These are phyloP conservation scores for Tardiomyces depauwii DNA, from an alignment of 1,139 yeast genomes.

Conservation along the genomic window DNA sequence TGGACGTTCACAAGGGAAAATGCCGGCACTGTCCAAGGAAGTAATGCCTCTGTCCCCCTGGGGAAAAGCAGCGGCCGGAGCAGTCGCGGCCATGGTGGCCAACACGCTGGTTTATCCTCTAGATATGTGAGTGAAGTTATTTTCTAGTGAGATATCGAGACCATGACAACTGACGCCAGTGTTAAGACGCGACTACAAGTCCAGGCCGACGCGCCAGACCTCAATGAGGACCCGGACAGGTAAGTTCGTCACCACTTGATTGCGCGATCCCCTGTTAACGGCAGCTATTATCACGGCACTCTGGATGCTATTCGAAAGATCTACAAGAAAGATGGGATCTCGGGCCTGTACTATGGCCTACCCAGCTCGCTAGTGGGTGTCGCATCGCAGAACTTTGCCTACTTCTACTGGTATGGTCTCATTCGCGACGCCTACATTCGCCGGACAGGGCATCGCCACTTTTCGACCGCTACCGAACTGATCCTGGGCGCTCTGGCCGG, in stretches of 20 bases:
- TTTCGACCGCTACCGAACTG: conserved; percentile 56
- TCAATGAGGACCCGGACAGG: conserved; percentile 5
- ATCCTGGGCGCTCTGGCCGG: conserved; percentile 80
- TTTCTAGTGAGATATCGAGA: background rate
- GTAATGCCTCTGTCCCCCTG: conserved; percentile 26
- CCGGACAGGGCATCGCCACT: conserved; percentile 23
- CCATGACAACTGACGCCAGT: conserved; percentile 5
- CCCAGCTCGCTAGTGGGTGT: conserved; percentile 60
- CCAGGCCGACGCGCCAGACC: conserved; percentile 14
- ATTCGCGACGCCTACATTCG: conserved; percentile 49
- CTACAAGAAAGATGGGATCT: conserved; percentile 46
- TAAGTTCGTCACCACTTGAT: no score
- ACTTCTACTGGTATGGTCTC: conserved; percentile 77
- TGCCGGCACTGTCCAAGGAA: conserved; percentile 16
- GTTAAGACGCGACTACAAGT: conserved; percentile 69
- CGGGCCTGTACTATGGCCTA: conserved; percentile 68
- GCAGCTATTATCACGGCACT: conserved; percentile 43
- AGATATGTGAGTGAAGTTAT: conserved; percentile 38
- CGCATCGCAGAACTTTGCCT: conserved; percentile 73
- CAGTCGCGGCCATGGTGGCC: conserved; percentile 74
- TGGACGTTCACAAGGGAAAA: conserved; percentile 1
- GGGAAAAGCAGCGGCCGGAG: conserved; percentile 80
- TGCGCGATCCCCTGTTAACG: conserved; percentile 2
- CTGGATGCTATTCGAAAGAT: conserved; percentile 54
- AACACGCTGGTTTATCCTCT: conserved; percentile 83